phyloP scores from a whole-genome alignment of 1,284 basidiomycete species.

The Acaromyces ingoldii region DNA sequence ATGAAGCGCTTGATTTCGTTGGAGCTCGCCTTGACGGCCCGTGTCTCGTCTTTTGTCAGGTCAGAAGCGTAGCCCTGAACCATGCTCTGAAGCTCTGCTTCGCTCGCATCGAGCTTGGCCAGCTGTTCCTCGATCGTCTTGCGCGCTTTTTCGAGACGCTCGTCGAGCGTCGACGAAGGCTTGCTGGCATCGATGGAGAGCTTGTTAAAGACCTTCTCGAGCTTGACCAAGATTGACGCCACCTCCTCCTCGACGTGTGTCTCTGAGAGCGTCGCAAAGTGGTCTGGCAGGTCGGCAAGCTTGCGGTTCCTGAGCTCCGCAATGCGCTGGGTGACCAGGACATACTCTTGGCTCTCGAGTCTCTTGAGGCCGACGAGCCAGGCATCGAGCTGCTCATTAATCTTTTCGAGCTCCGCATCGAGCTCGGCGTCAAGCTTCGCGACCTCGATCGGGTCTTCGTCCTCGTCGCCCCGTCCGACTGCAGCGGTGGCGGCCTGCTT shows the following conservation, averaged over 20 bases:
- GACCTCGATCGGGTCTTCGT: slow-evolving; percentile 21
- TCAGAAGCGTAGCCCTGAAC: slow-evolving; percentile 9
- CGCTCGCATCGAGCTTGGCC: slow-evolving; percentile 14
- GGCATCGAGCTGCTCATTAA: slow-evolving; percentile 34
- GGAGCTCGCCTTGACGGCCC: slow-evolving; percentile 28
- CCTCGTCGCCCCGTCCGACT: not conserved
- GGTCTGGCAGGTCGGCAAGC: slow-evolving; percentile 31
- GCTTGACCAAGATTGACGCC: slow-evolving; percentile 22
- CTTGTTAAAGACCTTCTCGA: slow-evolving; percentile 33
- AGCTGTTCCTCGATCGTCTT: slow-evolving; percentile 24
- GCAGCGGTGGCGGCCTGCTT: slow-evolving; percentile 18
- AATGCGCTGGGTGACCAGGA: slow-evolving; percentile 26
- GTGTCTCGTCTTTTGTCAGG: slow-evolving; percentile 18
- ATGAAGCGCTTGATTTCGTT: slow-evolving; percentile 33
- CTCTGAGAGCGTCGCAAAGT: slow-evolving; percentile 35
- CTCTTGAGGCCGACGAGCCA: slow-evolving; percentile 34
- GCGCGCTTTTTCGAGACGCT: slow-evolving; percentile 14
- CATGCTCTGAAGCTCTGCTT: slow-evolving; percentile 7
- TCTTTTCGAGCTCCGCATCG: slow-evolving; percentile 29
- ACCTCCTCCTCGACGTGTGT: slow-evolving; percentile 39
- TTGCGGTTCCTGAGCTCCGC: slow-evolving; percentile 20
- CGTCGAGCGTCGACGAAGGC: slow-evolving; percentile 7
- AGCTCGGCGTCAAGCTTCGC: slow-evolving; percentile 39
- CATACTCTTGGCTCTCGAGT: slow-evolving; percentile 37
- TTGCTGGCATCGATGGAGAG: slow-evolving; percentile 13